Base-by-base conservation (phyloP, 2,329 filamentous ascomycete species). In the Pseudopithomyces chartarum region DNA sequence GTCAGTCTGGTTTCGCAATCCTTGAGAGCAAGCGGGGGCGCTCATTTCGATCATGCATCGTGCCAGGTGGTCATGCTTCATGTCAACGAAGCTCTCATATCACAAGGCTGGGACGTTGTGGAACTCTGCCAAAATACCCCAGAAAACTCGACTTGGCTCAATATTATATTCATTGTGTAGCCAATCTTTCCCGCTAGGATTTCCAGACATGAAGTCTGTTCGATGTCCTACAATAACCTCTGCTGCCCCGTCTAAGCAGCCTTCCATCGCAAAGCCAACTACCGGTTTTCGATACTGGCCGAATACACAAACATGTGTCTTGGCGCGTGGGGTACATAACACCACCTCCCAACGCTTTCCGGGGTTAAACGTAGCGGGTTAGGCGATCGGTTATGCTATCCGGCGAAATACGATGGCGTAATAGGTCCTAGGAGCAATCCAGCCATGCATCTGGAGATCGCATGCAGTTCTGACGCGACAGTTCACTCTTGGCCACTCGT, bases 401-500 rank as follows among this genome's bases (percentile, higher is more conserved):
- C 50, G 32, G n/a, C n/a, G 13, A 19, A 12, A 22, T 26, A 39
- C 49, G 39, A 52, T 52, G 49, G 39, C 39, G 49, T 26, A 43
- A 52, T 52, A 7, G 34, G 49, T 26, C 39, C 49, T 45, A 45
- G 15, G 26, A 32, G n/a, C 23, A 6, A 45, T 38, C 6, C 1
- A n/a, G 50, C 19, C 19, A 45, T 44, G 38, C 33, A n/a, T 12
- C 32, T 33, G 50, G 38, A 45, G 50, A 52, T 52, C 50, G 6
- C 13, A 12, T 52, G 50, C 17, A 26, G 40, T 32, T 39, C 19
- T 45, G 40, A 45, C 50, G 33, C 40, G 39, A 52, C n/a, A 10
- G 13, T 19, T 45, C 17, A 5, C 13, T n/a, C 33, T 38, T 36
- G 17, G 20, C 50, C 50, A 52, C 19, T 52, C 13, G 20, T 12